These are phyloP conservation scores for Paxillus rubicundulus DNA, from an alignment of 768 basidiomycete genomes.

Conservation along the genomic window DNA sequence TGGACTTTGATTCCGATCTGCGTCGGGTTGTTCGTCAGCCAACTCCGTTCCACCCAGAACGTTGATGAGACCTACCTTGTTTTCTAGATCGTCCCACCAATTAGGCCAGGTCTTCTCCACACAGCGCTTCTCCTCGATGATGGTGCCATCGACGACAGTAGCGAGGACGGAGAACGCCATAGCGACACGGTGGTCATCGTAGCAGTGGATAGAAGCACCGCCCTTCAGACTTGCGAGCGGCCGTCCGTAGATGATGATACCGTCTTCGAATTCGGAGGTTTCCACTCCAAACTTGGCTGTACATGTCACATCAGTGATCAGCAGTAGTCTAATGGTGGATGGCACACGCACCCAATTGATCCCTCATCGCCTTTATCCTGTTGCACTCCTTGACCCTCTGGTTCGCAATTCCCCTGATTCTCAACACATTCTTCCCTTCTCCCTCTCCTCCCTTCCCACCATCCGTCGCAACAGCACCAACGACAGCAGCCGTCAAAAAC, in stretches of 20 bases:
- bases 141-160: conserved; percentile 65
- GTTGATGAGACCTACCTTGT: conserved; percentile 60
- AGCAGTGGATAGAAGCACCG: conserved; percentile 88
- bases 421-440: conserved; percentile 47
- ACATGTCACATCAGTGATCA: not conserved
- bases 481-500: conserved; percentile 90
- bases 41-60: not conserved
- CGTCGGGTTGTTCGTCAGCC: not conserved
- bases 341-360: conserved; percentile 70
- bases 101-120: conserved; percentile 99
- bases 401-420: conserved; percentile 94
- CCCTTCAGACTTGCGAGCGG: conserved; percentile 57
- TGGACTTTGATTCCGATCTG: conserved; percentile 88
- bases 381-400: conserved; percentile 99
- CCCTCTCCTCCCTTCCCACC: conserved; percentile 44
- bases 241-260: conserved; percentile 84
- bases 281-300: conserved; percentile 92
- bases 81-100: conserved; percentile 98
- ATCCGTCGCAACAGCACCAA: conserved; percentile 79
- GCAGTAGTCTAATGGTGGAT: too few species aligned
- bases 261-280: conserved; percentile 90
- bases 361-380: conserved; percentile 94
- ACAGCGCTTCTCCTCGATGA: conserved; percentile 94
- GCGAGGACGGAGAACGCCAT: conserved; percentile 96
- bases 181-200: conserved; percentile 97